Evolutionary conservation across 2,329 filamentous ascomycete species (phyloP), one percentile per base, ranked within the genome.

Genomic region (Anisogramma anomala): DNA sequence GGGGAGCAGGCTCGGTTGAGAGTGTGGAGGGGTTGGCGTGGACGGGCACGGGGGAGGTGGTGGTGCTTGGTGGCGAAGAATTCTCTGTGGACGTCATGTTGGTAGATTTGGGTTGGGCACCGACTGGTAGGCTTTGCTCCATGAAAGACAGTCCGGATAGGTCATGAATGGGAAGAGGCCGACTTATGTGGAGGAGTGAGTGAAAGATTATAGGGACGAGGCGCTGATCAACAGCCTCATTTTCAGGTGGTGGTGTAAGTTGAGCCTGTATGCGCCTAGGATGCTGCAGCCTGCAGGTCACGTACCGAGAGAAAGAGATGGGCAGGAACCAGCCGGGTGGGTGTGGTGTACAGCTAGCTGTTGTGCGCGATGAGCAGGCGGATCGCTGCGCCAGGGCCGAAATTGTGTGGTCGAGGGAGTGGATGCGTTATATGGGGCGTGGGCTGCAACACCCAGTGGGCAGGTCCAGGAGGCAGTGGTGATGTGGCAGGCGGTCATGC

Each of bases 401-500:
- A 44, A 47, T 48, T 45, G 47, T 49, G 40, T 49, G 45, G 55
- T 50, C 53, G 57, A 53, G 58, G 56, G 55, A 55, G 55, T 56
- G 56, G 54, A 25, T 20, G 27, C 6, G 15, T 33, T 39, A 33
- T 55, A 58, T 59, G 57, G 58, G 56, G 57, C 56, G 55, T 60
- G 58, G 58, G 59, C 60, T 55, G 60, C 44, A 39, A 46, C 41
- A 46, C 44, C 58, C 57, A 57, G 57, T 55, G 6, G n/a, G 57
- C 55, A n/a, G 27, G 11, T 58, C 59, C 56, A 58, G 56, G 58
- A 25, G 55, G 57, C 53, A 60, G 58, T 59, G 59, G 57, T 66
- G 63, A 66, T 59, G 60, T 67, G 64, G 63, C 64, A 65, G 59
- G 53, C 53, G 53, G 55, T 58, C 31, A 65, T 67, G 65, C 65